phyloP scores from a whole-genome alignment of 1,284 basidiomycete species.

The Sporisorium scitamineum region DNA sequence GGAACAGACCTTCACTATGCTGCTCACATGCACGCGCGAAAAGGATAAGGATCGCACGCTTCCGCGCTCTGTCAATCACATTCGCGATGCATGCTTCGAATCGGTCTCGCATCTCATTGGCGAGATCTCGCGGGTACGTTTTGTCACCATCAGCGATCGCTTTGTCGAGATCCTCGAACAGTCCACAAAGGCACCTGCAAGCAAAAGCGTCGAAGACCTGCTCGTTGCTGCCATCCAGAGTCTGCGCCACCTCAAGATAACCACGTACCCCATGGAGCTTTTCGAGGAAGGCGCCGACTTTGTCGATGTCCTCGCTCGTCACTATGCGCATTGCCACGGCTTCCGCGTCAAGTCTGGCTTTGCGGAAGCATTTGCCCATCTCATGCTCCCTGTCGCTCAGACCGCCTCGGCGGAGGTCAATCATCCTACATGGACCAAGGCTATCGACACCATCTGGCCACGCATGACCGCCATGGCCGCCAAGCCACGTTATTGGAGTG shows the following conservation, averaged over 20 bases:
- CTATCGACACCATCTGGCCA: slow-evolving; percentile 85
- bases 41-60: slow-evolving; percentile 53
- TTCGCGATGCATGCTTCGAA: slow-evolving; percentile 62
- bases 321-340: slow-evolving; percentile 87
- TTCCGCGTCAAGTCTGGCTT: slow-evolving; percentile 85
- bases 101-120: slow-evolving; percentile 61
- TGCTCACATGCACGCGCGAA: slow-evolving; percentile 58
- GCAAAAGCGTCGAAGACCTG: slow-evolving; percentile 61
- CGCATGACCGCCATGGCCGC: slow-evolving; percentile 86
- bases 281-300: slow-evolving; percentile 96
- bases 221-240: slow-evolving; percentile 62
- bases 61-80: slow-evolving; percentile 36
- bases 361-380: slow-evolving; percentile 81
- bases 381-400: slow-evolving; percentile 89
- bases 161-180: slow-evolving; percentile 64
- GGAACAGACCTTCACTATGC: slow-evolving; percentile 57
- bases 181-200: slow-evolving; percentile 46
- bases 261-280: slow-evolving; percentile 86
- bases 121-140: slow-evolving; percentile 57
- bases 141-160: slow-evolving; percentile 62
- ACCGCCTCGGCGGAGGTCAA: slow-evolving; percentile 96
- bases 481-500: slow-evolving; percentile 90
- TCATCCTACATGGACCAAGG: slow-evolving; percentile 92
- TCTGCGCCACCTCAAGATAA: slow-evolving; percentile 63
- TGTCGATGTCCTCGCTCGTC: slow-evolving; percentile 82